Percentiles rank a stretch among this genome's conserved stretches.
Conservation (phyloP, 208 protist species). For the Leishmania martiniquensis region DNA sequence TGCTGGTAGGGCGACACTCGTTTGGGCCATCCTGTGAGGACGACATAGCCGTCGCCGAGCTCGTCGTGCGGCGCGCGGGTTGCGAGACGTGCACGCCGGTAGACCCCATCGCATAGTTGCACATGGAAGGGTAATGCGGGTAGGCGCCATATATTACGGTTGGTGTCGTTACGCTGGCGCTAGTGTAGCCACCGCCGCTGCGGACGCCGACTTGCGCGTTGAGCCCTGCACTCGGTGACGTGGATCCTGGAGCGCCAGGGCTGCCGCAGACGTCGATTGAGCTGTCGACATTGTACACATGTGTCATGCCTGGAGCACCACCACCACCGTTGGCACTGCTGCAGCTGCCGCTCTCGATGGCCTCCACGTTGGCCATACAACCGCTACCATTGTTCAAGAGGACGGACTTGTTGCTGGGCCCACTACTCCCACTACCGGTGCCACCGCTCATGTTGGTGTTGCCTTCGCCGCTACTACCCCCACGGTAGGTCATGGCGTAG, state of each 20-base stretch:
- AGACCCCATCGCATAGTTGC: not conserved
- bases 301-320: not conserved
- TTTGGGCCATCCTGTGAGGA: not conserved
- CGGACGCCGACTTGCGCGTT: not conserved
- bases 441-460: not conserved
- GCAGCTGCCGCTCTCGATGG: not conserved
- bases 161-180: not conserved
- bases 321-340: not conserved
- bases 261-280: not conserved
- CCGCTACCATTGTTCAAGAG: not conserved
- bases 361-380: not conserved
- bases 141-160: not conserved
- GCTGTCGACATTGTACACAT: not conserved
- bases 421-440: not conserved
- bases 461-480: not conserved
- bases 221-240: not conserved
- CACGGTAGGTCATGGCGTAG: not conserved
- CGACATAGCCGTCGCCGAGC: not conserved
- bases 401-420: not conserved
- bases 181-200: not conserved
- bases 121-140: slow-evolving; percentile 1
- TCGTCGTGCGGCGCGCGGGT: not conserved
- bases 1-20: not conserved
- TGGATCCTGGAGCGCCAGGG: not conserved
- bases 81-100: not conserved